Base-by-base conservation (phyloP, 345 rosid species). In the Linum trigynum region DNA sequence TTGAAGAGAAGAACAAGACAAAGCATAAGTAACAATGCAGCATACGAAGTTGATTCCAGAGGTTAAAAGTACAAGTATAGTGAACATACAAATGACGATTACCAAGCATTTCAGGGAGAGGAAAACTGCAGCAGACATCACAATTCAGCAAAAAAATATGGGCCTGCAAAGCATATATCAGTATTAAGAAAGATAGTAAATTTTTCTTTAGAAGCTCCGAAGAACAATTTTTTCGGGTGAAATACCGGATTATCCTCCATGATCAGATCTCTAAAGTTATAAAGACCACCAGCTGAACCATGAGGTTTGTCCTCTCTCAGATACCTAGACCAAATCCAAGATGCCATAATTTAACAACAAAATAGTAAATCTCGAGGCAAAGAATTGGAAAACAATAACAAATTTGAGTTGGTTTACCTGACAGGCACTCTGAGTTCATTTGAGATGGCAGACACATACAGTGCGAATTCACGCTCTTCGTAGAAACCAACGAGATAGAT, bases 71-170 rank as follows among this genome's bases (percentile, higher is more conserved):
- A 11, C 55, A 35, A 11, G 2, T 59, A 39, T 5, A 37, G 61
- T 7, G 9, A 6, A 48, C 1, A 48, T 3, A 48, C 45, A 48
- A 48, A 39, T n/a, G 39, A 7, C 64, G 72, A 58, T 74, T 75
- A 88, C 97, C 90, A 15, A 90, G 90, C 83, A 87, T 84, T 48
- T 77, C 77, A 56, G 76, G 74, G 66, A 90, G 82, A 39, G 97
- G 97, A 66, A 90, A 90, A 78, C 74, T 84, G 79, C 97, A 90
- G 77, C 97, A 90, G 74, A 90, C 95, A 74, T 87, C 95, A 69
- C 91, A 87, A 65, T 87, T 90, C 53, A 90, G 71, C 71, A 90
- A 76, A 75, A 57, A 57, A 10, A 57, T 57, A 57, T 57, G 61
- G 38, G 61, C 3, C 61, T 57, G 51, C 57, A 58, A 42, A 51